Evolutionary conservation across 148 eudicot species (phyloP).

Genomic region (Arbutus unedo): DNA sequence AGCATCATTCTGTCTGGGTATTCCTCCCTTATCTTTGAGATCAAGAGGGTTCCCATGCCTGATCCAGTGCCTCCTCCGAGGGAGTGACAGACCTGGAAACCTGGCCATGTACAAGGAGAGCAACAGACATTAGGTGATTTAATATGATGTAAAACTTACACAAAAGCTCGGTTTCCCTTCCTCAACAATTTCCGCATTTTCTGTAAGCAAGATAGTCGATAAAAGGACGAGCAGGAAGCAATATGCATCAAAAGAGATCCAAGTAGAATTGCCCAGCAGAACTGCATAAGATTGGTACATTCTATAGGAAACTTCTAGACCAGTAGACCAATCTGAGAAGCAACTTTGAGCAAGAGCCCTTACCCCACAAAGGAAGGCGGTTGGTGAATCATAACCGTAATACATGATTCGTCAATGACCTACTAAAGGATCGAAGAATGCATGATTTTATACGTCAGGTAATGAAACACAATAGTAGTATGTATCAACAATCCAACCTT

Average conservation of each 20-base stretch:
- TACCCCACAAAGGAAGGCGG: too few species aligned
- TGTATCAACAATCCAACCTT: too few species aligned
- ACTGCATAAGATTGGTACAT: not conserved
- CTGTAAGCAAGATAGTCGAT: not conserved
- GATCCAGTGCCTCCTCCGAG: slow-evolving; percentile 91
- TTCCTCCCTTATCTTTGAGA: slow-evolving; percentile 78
- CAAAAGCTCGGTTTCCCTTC: not conserved
- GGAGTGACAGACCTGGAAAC: slow-evolving; percentile 79
- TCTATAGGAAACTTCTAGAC: not conserved
- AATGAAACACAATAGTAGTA: not conserved
- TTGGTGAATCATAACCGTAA: too few species aligned
- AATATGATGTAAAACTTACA: not conserved
- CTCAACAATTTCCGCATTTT: not conserved
- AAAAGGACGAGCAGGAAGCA: not conserved
- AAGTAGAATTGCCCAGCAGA: not conserved
- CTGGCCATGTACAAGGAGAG: slow-evolving; percentile 25
- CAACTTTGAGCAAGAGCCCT: too few species aligned
- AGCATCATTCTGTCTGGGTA: slow-evolving; percentile 82
- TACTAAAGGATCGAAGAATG: not conserved
- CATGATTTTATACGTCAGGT: not conserved
- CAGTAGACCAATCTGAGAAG: not conserved
- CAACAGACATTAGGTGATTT: slow-evolving; percentile 4
- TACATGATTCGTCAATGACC: too few species aligned
- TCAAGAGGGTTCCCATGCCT: slow-evolving; percentile 80
- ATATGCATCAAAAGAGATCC: not conserved